Evolutionary conservation across 495 filamentous ascomycete species (phyloP).

Genomic region (Bacidia rubella): DNA sequence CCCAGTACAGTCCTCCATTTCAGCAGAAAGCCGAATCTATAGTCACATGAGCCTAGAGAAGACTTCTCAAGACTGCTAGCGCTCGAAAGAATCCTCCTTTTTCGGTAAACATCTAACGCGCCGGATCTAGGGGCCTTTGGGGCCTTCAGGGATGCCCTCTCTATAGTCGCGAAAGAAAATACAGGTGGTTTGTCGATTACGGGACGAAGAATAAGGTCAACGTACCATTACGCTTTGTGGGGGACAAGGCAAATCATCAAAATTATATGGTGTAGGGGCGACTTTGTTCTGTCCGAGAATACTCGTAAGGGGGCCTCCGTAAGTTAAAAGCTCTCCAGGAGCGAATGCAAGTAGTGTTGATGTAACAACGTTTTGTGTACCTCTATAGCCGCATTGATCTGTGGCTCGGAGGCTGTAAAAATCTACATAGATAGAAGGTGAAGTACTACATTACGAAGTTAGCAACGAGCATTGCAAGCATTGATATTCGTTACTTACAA

Average conservation of each 20-base stretch:
- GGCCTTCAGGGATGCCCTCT: too few species aligned
- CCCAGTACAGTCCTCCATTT: neutral
- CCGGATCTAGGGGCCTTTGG: too few species aligned
- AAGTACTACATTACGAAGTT: neutral
- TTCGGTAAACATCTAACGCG: too few species aligned
- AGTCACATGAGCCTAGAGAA: neutral
- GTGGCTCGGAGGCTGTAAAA: slow-evolving; percentile 13
- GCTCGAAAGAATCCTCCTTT: too few species aligned
- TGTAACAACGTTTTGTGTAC: slow-evolving; percentile 1
- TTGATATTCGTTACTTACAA: neutral
- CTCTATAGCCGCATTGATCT: slow-evolving; percentile 3
- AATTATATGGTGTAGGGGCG: neutral
- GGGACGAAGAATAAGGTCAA: neutral
- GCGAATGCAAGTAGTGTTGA: slow-evolving; percentile 5
- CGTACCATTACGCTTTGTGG: slow-evolving; percentile 4
- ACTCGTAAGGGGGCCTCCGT: neutral
- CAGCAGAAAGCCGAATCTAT: neutral
- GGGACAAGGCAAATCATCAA: slow-evolving; percentile 7
- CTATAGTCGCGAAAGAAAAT: too few species aligned
- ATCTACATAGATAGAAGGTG: slow-evolving; percentile 8
- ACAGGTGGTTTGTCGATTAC: neutral
- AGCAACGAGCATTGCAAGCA: neutral
- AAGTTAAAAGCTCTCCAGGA: slow-evolving; percentile 10
- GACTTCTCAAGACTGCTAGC: too few species aligned
- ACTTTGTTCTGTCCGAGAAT: neutral